Percentiles rank a stretch among this genome's conserved stretches.
phyloP scores from a whole-genome alignment of 1,284 basidiomycete species.

The Naganishia liquefaciens region DNA sequence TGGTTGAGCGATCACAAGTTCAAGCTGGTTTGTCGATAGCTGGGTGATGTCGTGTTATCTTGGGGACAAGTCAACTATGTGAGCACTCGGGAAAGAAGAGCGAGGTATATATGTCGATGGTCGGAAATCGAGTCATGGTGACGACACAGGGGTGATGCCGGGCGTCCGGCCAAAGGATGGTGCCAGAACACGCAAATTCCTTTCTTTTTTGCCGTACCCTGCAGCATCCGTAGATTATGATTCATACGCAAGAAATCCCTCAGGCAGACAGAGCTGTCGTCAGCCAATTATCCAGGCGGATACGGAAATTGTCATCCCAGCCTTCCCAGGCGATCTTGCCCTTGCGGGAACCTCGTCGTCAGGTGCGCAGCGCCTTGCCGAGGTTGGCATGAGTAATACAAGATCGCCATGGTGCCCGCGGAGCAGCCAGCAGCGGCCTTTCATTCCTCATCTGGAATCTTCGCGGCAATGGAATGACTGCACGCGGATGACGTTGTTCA shows the following conservation, averaged over 20 bases:
- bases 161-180: constrained; percentile 2
- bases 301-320: neutral
- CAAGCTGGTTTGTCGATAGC: neutral
- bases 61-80: neutral
- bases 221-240: neutral
- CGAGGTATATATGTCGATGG: neutral
- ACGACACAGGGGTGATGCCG: neutral
- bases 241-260: neutral
- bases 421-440: neutral
- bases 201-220: constrained; percentile 5
- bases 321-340: neutral
- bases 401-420: neutral
- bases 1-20: neutral
- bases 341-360: neutral
- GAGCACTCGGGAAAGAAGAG: neutral
- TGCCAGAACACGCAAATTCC: neutral
- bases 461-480: neutral
- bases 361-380: neutral
- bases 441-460: constrained; percentile 2
- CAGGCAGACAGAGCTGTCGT: neutral
- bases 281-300: neutral
- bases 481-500: neutral
- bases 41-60: neutral
- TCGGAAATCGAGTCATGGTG: neutral
- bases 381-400: neutral